Base-by-base conservation (phyloP, 2,329 filamentous ascomycete species). In the Drechslerella stenobrocha region DNA sequence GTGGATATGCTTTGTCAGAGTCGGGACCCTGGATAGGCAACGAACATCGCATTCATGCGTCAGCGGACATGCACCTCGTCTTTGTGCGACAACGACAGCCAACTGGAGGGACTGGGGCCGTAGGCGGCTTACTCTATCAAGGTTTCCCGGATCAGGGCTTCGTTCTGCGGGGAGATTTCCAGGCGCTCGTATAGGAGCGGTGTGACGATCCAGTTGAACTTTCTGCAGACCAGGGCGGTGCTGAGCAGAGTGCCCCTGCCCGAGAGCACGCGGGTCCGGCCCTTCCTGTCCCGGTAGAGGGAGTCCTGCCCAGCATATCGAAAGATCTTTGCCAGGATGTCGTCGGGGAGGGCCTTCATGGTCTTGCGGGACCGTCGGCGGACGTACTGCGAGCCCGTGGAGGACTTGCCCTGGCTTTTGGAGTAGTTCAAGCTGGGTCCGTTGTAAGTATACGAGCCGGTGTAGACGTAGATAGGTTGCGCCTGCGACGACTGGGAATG, bases 361-460 rank as follows among this genome's bases (percentile, higher is more conserved):
- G 55, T 67, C 57, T 59, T 67, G 15, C 63, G 50, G 11, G 63
- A 55, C 34, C 63, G 56, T 34, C 63, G 28, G 15, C 63, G 55
- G 50, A 60, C 63, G 50, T 60, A 60, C 45, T 67, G 61, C 6
- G 63, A 67, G 20, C 63, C 63, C 20, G 55, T 67, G 32, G 63
- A 67, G 8, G 63, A 67, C 26, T 67, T 67, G 18, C 63, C 63
- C 42, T 67, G 63, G 32, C 63, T 67, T 44, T 67, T 67, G 15
- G 63, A 67, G 40, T 56, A 44, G 35, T 57, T 53, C 24, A 66
- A 32, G 37, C 63, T 67, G n/a, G 63, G 63, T 30, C 40, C 58
- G 46, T 63, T 45, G 44, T 63, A 57, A 22, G 61, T 51, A 34
- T 66, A 59, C 26, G 61, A 59, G 30, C 48, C 53, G 53, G 46